Base-by-base conservation (phyloP, 176 grass and related monocot genomes). In the Triticum urartu region DNA sequence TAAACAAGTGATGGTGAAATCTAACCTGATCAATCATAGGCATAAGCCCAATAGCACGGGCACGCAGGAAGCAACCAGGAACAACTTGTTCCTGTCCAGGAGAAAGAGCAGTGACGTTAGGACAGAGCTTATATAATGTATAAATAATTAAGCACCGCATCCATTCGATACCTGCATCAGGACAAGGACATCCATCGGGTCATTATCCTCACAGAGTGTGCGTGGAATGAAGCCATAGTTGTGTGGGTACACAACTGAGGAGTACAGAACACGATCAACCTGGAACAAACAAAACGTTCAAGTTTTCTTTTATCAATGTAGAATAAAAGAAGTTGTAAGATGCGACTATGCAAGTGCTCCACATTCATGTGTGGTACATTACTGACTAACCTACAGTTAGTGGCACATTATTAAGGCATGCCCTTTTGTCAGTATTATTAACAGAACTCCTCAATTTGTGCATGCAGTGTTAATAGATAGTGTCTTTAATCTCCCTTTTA, bases 11-110 rank as follows among this genome's bases (percentile, higher is more conserved):
- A 76, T 56, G 52, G 32, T 79, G 24, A 77, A 71, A 43, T 79
- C 70, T 82, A 32, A 95, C 97, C 97, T 98, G 97, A 86, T 98
- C 97, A 83, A 98, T 98, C 97, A 98, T 98, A 84, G 94, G 97
- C 97, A 98, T 98, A 39, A 98, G 88, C 20, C 97, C 97, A 90
- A 98, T 98, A 77, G 97, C 97, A 88, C 92, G 97, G 24, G 97
- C 97, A 74, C 94, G 94, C 79, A 98, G 87, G 84, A 92, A 98
- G 71, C 92, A 95, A 28, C 97, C 97, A 82, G 97, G 87, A 40
- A 98, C 62, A 68, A 99, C 97, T 59, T 89, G 97, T 80, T 98
- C 97, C 97, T 98, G 67, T 36, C 84, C 28, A 59, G 71, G 45
- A 78, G 32, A 68, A 74, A 79, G 76, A 67, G 28, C 2, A 68